Evolutionary conservation across 139 green algal genomes (phyloP).

Genomic region (Pleodorina starrii): DNA sequence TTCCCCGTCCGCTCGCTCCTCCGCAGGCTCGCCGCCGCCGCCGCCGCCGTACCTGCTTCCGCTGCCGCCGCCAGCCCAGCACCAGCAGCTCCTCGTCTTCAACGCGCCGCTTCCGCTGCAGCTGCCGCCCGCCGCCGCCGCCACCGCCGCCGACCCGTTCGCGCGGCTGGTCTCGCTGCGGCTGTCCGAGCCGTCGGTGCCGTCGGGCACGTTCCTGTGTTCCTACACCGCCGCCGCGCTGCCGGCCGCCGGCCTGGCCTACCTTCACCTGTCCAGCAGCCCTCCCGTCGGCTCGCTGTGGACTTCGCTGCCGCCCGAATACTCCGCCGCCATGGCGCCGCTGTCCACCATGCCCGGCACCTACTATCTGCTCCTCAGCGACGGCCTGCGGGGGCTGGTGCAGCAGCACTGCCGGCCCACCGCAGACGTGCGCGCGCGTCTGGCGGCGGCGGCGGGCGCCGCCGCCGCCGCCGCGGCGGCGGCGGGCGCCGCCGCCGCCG

Average conservation of each 20-base stretch:
- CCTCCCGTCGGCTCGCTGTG: neutral
- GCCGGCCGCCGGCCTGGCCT: neutral
- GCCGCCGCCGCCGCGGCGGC: neutral
- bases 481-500: neutral
- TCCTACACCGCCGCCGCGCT: neutral
- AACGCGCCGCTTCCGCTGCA: slow-evolving; percentile 9
- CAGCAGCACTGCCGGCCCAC: neutral
- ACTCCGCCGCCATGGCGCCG: neutral
- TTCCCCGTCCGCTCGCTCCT: neutral
- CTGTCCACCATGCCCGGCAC: neutral
- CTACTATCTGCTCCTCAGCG: neutral
- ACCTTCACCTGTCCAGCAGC: neutral
- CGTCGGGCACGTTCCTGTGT: slow-evolving; percentile 15
- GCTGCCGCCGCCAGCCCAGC: neutral
- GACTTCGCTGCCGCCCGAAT: neutral
- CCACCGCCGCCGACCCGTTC: neutral
- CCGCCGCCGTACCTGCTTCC: neutral
- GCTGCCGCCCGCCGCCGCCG: neutral
- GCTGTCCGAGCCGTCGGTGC: neutral
- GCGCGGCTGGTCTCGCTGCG: neutral
- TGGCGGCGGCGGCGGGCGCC: neutral
- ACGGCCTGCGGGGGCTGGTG: neutral
- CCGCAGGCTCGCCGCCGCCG: neutral
- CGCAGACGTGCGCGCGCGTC: neutral
- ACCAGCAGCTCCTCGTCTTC: slow-evolving; percentile 25